Percentiles rank a stretch among this genome's conserved stretches.
Conservation (phyloP, 768 basidiomycete genomes). For the Daedaleopsis nitida region DNA sequence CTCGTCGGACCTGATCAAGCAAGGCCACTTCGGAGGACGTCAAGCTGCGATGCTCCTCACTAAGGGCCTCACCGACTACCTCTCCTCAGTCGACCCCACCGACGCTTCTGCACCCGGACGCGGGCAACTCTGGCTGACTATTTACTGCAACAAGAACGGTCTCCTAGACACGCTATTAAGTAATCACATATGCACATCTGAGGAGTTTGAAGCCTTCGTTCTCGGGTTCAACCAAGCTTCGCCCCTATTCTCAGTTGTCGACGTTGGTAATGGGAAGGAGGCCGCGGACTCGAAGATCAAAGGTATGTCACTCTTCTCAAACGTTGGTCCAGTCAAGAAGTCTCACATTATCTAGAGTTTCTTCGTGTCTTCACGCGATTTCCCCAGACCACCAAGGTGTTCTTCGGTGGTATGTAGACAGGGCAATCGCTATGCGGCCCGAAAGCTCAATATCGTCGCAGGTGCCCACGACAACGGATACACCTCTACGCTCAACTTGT, state of each 20-base stretch:
- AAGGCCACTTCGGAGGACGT: constrained; percentile 37
- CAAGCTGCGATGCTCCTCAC: constrained; percentile 39
- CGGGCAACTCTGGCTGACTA: constrained; percentile 39
- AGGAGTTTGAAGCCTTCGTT: constrained; percentile 40
- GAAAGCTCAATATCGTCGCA: constrained; percentile 2
- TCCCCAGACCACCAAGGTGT: constrained; percentile 41
- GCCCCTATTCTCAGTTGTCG: constrained; percentile 43
- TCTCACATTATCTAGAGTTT: constrained; percentile 33
- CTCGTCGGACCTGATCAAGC: constrained; percentile 32
- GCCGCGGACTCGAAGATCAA: constrained; percentile 46
- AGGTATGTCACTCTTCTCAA: constrained; percentile 24
- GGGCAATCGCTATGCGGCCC: neutral
- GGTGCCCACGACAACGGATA: constrained; percentile 47
- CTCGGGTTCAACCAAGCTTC: constrained; percentile 43
- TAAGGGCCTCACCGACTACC: constrained; percentile 37
- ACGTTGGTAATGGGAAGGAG: constrained; percentile 46
- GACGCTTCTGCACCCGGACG: constrained; percentile 26
- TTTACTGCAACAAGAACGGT: constrained; percentile 40
- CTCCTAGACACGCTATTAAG: constrained; percentile 34
- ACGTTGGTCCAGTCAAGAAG: neutral
- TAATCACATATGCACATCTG: constrained; percentile 33
- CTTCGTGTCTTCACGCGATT: constrained; percentile 60
- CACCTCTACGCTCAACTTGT: constrained; percentile 37
- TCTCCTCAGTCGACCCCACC: constrained; percentile 28
- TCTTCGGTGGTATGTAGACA: constrained; percentile 35